Conservation (phyloP, 805 yeast species). For the Candida insectorum region DNA sequence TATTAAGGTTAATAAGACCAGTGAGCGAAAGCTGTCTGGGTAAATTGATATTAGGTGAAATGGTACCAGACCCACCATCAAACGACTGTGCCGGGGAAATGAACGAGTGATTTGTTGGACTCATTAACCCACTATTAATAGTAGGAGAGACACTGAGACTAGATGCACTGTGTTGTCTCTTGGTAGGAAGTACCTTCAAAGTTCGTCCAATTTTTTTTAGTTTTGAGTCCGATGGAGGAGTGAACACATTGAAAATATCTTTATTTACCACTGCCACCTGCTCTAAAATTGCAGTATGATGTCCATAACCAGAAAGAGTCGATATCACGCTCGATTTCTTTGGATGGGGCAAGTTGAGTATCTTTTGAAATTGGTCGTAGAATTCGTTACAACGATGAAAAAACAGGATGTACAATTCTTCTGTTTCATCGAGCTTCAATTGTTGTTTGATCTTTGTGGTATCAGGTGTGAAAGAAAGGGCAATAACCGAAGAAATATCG, state of each 20-base stretch:
- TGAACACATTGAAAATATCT: constrained; percentile 1
- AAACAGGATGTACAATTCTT: too few species aligned
- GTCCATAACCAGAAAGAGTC: constrained; percentile 10
- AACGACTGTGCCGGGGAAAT: constrained; percentile 3
- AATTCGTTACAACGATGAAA: too few species aligned
- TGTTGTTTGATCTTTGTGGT: too few species aligned
- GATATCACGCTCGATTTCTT: too few species aligned
- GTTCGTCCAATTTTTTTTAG: constrained; percentile 10
- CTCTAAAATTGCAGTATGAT: constrained; percentile 11
- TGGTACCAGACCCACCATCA: constrained; percentile 4
- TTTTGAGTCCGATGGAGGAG: constrained; percentile 5
- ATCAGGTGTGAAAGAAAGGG: too few species aligned
- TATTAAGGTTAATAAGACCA: constrained; percentile 29
- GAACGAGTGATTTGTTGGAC: constrained; percentile 5
- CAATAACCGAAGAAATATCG: background rate
- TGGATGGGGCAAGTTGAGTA: too few species aligned
- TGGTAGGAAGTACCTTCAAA: constrained; percentile 5
- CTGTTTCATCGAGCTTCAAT: too few species aligned
- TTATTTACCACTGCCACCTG: constrained; percentile 8
- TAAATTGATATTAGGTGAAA: constrained; percentile 14
- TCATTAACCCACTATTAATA: background rate
- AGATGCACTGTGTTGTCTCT: background rate
- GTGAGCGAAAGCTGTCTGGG: constrained; percentile 33
- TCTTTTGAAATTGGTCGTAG: too few species aligned
- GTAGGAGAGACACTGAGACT: background rate